Base-by-base conservation (phyloP, 2,329 filamentous ascomycete species). In the Pseudogymnoascus sp. region DNA sequence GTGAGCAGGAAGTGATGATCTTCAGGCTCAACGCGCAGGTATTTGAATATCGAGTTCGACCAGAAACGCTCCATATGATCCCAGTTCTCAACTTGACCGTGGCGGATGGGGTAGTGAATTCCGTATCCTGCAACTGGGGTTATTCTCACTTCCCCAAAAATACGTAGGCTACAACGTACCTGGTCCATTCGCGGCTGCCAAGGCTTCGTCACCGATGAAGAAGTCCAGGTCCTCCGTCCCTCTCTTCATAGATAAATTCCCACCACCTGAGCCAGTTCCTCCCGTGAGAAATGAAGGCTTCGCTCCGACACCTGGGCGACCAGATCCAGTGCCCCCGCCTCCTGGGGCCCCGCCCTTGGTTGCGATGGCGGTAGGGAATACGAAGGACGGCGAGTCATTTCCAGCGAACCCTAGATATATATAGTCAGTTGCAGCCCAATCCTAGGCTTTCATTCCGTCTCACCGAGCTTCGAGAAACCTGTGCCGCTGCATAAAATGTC, bases 31-130 rank as follows among this genome's bases (percentile, higher is more conserved):
- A 99, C 94, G 69, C 94, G 85, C 59, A 99, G 82, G 72, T 99
- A 99, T 75, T 99, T 99, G 84, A 99, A 99, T 77, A 99, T 99
- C 64, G 94, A 99, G 78, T 97, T 97, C 67, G 95, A 97, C 94
- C 94, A 99, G 78, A 97, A 99, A 64, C 94, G 87, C 75, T 99
- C 94, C 94, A 99, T 99, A 70, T 96, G 90, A 76, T 99, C 94
- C 94, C 94, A 99, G 73, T 99, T 97, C 78, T 99, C 94, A 74
- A 99, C 90, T 78, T 99, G 94, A 56, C 94, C 94, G 72, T 99
- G 94, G 65, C 94, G 86, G 69, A 99, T 97, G 61, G 94, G 94
- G 74, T 97, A 99, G 76, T 97, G 90, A 73, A 99, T 81, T 61
- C 91, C 92, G 76, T 99, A 99, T 66, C 94, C 89, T 90, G 66